Evolutionary conservation across 495 filamentous ascomycete genomes (phyloP), one percentile per base, ranked within the genome.

Genomic region (Penicillium dipodomyicola): DNA sequence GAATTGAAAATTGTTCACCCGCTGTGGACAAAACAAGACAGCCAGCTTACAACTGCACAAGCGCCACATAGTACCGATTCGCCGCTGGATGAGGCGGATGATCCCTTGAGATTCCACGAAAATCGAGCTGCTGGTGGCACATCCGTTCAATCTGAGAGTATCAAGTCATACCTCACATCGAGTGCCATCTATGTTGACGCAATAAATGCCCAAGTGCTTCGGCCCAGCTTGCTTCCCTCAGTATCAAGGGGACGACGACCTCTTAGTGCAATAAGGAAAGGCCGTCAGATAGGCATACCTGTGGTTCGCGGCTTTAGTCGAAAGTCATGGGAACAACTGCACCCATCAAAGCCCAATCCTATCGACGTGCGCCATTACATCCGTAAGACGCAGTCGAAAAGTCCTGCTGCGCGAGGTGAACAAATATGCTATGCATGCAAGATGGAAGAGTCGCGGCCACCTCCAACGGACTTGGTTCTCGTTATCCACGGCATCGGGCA

Each of bases 401-500:
- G 64, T 23, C 43, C 67, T 46, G 30, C 67, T 19, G 56, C 62
- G 11, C 53, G 65, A 37, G 67, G 67, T 15, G 72, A 70, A 39
- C 68, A 76, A 49, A 68, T 72, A 53, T 79, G 83, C 70, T 68
- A 76, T 67, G 72, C 80, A 54, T 78, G 81, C 61, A 72, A 69
- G 52, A 76, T 76, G 61, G 77, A 82, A 42, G 86, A 90, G 19
- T 81, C 88, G 33, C 78, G 87, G 22, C 86, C 85, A 3, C 83
- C 83, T 39, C 88, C 95, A 5, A 93, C 90, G 10, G 94, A 98
- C 67, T 72, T 98, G 20, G 81, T 96, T 17, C 74, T 98, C 15
- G 88, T 97, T 22, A 90, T 95, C 43, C 94, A 98, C 67, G 94
- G 92, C 12, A 97, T 98, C 49, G 94, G 94, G 0, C 94, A 98